Percentiles rank a stretch among this genome's conserved stretches.
Conservation (phyloP, 371 early-diverging fungal species). For the Lichtheimia ornata region DNA sequence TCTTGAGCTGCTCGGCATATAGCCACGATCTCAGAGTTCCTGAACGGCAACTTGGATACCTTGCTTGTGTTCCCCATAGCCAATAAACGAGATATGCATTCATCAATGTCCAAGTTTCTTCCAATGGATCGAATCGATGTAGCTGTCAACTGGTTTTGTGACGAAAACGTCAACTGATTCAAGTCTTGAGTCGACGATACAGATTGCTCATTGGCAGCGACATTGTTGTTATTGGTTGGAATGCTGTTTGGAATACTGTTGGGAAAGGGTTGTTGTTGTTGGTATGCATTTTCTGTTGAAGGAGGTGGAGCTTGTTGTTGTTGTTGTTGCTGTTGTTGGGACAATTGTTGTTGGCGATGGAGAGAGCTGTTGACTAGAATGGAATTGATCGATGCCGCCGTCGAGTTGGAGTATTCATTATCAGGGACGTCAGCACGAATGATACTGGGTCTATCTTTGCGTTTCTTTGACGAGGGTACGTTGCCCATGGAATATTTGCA, state of each 20-base stretch:
- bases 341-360: slow-evolving; percentile 7
- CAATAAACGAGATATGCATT: slow-evolving; percentile 77
- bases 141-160: slow-evolving; percentile 28
- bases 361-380: slow-evolving; percentile 33
- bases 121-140: slow-evolving; percentile 36
- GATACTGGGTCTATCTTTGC: slow-evolving; percentile 40
- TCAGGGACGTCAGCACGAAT: slow-evolving; percentile 39
- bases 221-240: slow-evolving; percentile 9
- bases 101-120: slow-evolving; percentile 72
- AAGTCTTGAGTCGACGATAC: slow-evolving; percentile 15
- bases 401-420: slow-evolving; percentile 39
- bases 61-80: slow-evolving; percentile 72
- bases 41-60: slow-evolving; percentile 69
- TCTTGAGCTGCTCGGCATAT: slow-evolving; percentile 87
- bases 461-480: slow-evolving; percentile 36
- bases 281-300: slow-evolving; percentile 11
- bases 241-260: slow-evolving; percentile 10
- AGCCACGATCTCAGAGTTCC: slow-evolving; percentile 81
- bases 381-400: slow-evolving; percentile 41
- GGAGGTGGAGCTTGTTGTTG: slow-evolving; percentile 10
- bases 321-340: slow-evolving; percentile 10
- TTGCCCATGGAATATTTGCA: slow-evolving; percentile 20
- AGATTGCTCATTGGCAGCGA: slow-evolving; percentile 11
- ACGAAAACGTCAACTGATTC: slow-evolving; percentile 20
- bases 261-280: slow-evolving; percentile 10